Evolutionary conservation across 176 grass and related monocot species (phyloP).

Genomic region (Ensete ventricosum): DNA sequence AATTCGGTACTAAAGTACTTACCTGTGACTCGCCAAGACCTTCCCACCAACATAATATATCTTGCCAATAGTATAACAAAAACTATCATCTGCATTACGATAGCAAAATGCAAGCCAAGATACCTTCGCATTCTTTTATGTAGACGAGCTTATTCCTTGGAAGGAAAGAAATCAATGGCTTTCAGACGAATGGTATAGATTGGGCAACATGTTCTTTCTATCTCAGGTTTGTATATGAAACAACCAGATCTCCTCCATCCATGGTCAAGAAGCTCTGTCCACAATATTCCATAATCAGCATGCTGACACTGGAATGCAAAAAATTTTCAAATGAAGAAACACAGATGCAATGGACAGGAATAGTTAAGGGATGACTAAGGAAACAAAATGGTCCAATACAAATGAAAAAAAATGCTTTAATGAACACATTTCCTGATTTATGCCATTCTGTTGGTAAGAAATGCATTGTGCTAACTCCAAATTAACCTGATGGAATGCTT

Average conservation of each 20-base stretch:
- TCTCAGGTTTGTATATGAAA: slow-evolving; percentile 95
- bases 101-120: neutral
- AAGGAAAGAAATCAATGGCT: slow-evolving; percentile 63
- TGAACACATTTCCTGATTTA: neutral
- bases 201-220: slow-evolving; percentile 86
- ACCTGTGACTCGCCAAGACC: neutral
- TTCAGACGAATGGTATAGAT: slow-evolving; percentile 90
- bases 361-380: neutral
- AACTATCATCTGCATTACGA: slow-evolving; percentile 10
- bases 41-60: slow-evolving; percentile 7
- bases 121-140: slow-evolving; percentile 91
- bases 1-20: neutral
- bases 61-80: neutral
- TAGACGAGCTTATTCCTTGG: slow-evolving; percentile 78
- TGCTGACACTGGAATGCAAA: neutral
- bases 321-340: neutral
- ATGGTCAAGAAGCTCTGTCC: slow-evolving; percentile 68
- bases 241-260: slow-evolving; percentile 91
- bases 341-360: neutral
- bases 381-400: neutral
- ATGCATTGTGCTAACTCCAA: neutral
- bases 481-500: neutral
- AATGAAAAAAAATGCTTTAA: neutral
- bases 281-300: slow-evolving; percentile 1
- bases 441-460: neutral